Percentiles rank a stretch among this genome's conserved stretches.
Evolutionary conservation across 169 alveolate genomes (phyloP).

Genomic region (Cryptosporidium felis): DNA sequence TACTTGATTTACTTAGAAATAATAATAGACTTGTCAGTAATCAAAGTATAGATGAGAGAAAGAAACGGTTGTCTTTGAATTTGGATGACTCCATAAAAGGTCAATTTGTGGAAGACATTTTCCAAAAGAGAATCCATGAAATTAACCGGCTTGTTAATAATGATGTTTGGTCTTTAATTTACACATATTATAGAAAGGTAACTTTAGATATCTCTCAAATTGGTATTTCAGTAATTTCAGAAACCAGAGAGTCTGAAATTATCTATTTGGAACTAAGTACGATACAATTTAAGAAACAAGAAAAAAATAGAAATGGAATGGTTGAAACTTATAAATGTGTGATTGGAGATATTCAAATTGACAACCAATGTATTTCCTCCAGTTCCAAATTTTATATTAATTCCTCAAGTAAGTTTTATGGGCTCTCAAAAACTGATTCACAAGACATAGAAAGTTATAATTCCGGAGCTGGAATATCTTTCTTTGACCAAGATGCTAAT

Average conservation of each 20-base stretch:
- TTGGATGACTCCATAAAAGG: background rate
- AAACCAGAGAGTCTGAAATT: conserved; percentile 45
- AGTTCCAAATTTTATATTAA: conserved; percentile 40
- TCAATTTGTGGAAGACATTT: conserved; percentile 22
- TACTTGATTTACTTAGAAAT: conserved; percentile 1
- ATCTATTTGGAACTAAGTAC: conserved; percentile 43
- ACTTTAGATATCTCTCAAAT: conserved; percentile 45
- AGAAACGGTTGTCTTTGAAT: too few relatives aligned
- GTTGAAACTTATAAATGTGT: conserved; percentile 26
- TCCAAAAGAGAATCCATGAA: conserved; percentile 18
- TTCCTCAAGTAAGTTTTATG: conserved; percentile 14
- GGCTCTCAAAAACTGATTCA: background rate
- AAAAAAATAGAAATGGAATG: conserved; percentile 40
- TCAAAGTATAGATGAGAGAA: background rate
- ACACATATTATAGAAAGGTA: conserved; percentile 37
- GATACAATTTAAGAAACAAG: conserved; percentile 55
- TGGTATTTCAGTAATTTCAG: conserved; percentile 67
- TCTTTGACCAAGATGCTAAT: background rate
- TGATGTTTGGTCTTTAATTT: conserved; percentile 33
- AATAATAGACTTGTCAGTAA: background rate
- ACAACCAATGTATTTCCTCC: conserved; percentile 39
- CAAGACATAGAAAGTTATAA: background rate
- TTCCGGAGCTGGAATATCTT: background rate
- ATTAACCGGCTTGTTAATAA: conserved; percentile 16
- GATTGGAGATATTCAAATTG: conserved; percentile 44